These are phyloP conservation scores for Sphenostylis stenocarpa DNA, from an alignment of 306 rosid genomes.

Conservation along the genomic window DNA sequence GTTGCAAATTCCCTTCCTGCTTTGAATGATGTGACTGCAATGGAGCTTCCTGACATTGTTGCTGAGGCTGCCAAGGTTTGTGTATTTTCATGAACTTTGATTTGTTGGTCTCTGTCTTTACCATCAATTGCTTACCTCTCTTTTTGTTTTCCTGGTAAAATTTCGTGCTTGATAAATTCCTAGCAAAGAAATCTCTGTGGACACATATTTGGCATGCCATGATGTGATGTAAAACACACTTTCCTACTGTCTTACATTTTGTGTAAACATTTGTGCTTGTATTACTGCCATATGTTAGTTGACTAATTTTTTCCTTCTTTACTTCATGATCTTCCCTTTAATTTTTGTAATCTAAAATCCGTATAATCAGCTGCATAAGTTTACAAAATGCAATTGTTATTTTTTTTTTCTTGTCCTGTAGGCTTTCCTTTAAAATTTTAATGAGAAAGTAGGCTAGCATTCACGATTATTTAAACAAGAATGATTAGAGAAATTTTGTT, in stretches of 20 bases:
- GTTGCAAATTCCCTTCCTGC: slow-evolving; percentile 89
- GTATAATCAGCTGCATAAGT: not conserved
- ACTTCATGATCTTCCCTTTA: slow-evolving; percentile 1
- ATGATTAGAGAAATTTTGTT: not conserved
- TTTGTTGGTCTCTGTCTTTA: not conserved
- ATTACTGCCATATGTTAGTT: not conserved
- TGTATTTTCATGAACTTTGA: slow-evolving; percentile 16
- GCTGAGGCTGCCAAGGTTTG: slow-evolving; percentile 90
- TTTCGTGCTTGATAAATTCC: not conserved
- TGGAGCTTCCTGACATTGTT: slow-evolving; percentile 86
- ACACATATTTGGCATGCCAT: slow-evolving; percentile 7
- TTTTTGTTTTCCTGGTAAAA: not conserved
- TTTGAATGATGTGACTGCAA: slow-evolving; percentile 77
- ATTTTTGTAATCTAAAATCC: not conserved
- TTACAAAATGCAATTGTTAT: not conserved
- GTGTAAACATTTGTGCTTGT: not conserved
- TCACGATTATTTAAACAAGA: not conserved
- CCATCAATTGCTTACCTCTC: not conserved
- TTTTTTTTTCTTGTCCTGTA: not conserved
- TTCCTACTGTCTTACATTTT: not conserved
- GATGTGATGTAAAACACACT: not conserved
- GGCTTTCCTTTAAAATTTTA: not conserved
- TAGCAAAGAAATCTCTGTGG: not conserved
- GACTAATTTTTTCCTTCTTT: not conserved
- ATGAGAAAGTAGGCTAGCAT: not conserved